phyloP scores from a whole-genome alignment of 495 filamentous ascomycete genomes.

The Wilcoxina mikolae region DNA sequence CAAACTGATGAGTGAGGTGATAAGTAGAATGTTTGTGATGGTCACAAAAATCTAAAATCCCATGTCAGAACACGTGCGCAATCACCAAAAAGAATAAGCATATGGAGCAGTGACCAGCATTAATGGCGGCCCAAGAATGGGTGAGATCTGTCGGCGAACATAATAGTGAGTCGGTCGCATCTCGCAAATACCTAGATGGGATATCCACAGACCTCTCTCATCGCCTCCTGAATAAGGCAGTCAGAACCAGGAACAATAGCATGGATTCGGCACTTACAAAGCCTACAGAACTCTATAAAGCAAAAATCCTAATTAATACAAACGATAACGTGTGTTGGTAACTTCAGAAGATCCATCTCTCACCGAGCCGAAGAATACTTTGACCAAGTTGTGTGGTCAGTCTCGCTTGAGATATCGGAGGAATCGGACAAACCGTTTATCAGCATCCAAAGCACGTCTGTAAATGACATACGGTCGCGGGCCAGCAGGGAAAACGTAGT shows the following conservation, averaged over 20 bases:
- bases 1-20: slow-evolving; percentile 81
- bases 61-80: not conserved
- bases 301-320: not conserved
- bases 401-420: not conserved
- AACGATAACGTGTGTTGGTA: not conserved
- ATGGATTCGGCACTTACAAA: slow-evolving; percentile 53
- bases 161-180: slow-evolving; percentile 10
- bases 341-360: slow-evolving; percentile 7
- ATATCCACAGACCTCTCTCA: slow-evolving; percentile 36
- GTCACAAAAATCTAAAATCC: slow-evolving; percentile 49
- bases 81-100: slow-evolving; percentile 11
- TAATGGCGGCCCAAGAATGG: slow-evolving; percentile 47
- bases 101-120: slow-evolving; percentile 41
- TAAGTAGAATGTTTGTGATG: slow-evolving; percentile 78
- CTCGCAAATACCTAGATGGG: not conserved
- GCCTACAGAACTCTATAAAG: slow-evolving; percentile 50
- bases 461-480: slow-evolving; percentile 55
- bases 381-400: too few species aligned
- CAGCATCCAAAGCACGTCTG: slow-evolving; percentile 70
- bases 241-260: slow-evolving; percentile 1
- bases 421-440: slow-evolving; percentile 57
- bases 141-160: slow-evolving; percentile 33
- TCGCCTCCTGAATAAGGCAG: slow-evolving; percentile 28
- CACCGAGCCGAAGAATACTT: slow-evolving; percentile 44
- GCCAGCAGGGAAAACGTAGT: slow-evolving; percentile 85